A percentile compares a stretch with the other conserved stretches of the same genome.
These are phyloP conservation scores for Fusarium compactum DNA, from an alignment of 2,329 filamentous ascomycete genomes.

Conservation along the genomic window DNA sequence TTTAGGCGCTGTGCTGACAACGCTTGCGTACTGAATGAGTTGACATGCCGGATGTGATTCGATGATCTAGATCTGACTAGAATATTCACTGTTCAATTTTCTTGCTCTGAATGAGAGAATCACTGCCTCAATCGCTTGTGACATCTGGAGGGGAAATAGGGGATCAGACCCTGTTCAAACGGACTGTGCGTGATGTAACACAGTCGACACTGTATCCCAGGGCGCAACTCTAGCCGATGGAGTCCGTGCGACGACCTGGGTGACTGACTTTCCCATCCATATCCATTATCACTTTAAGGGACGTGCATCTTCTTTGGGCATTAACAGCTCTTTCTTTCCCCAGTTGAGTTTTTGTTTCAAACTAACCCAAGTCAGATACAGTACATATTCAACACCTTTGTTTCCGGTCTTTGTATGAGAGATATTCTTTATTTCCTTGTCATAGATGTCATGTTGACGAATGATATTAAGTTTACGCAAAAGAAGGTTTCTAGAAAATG, in stretches of 20 bases:
- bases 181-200: conserved; percentile 15
- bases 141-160: conserved; percentile 31
- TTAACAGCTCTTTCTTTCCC: conserved; percentile 18
- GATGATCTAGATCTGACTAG: neutral
- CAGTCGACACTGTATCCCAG: conserved; percentile 31
- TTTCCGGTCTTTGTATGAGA: conserved; percentile 1
- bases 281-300: conserved; percentile 1
- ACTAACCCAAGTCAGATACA: conserved; percentile 35
- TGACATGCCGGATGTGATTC: conserved; percentile 1
- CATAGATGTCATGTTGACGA: neutral
- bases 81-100: neutral
- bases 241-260: conserved; percentile 36
- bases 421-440: neutral
- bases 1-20: conserved; percentile 30
- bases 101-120: neutral
- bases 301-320: conserved; percentile 41
- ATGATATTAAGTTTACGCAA: neutral
- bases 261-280: neutral
- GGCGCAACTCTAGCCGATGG: conserved; percentile 12
- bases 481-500: conserved; percentile 22
- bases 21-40: neutral
- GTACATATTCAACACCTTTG: neutral
- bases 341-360: conserved; percentile 45
- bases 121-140: neutral
- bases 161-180: conserved; percentile 23